phyloP scores from a whole-genome alignment of 2,329 filamentous ascomycete species.

The Magnaporthiopsis incrustans region DNA sequence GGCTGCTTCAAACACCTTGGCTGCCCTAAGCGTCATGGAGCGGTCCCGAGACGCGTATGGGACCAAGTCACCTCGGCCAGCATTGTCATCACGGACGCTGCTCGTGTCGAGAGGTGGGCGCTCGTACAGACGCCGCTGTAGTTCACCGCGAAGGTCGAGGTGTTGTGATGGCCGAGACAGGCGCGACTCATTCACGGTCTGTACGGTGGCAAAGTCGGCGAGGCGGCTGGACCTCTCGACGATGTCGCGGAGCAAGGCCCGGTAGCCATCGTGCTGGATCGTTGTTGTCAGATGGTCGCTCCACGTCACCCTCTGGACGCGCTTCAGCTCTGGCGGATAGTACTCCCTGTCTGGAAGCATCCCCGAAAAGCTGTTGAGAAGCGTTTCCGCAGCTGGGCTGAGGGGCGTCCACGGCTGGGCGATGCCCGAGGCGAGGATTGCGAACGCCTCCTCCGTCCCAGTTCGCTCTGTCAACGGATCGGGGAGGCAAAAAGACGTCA shows the following conservation, averaged over 20 bases:
- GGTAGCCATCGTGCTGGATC: no score
- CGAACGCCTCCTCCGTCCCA: conserved; percentile 52
- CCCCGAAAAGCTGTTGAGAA: conserved; percentile 48
- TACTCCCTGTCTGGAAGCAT: conserved; percentile 47
- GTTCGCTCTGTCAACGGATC: conserved; percentile 51
- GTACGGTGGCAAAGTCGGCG: no score
- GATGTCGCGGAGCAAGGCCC: no score
- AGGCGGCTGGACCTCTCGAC: no score
- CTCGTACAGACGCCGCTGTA: not conserved
- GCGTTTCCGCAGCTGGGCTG: conserved; percentile 45
- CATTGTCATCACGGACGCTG: not conserved
- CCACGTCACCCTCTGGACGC: conserved; percentile 39
- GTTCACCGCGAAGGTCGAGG: no score
- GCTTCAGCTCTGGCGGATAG: conserved; percentile 52
- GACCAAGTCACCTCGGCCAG: not conserved
- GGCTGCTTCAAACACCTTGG: not conserved
- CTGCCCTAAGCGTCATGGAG: not conserved
- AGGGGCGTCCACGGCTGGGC: conserved; percentile 41
- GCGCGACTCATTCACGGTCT: no score
- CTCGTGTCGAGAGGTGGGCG: not conserved
- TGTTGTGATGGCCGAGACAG: no score
- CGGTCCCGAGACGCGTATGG: not conserved
- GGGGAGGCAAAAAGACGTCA: conserved; percentile 48
- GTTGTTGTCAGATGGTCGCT: no score
- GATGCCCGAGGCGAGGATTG: conserved; percentile 38